Base-by-base conservation (phyloP, 2,329 filamentous ascomycete genomes). In the Hymenoscyphus occultus region DNA sequence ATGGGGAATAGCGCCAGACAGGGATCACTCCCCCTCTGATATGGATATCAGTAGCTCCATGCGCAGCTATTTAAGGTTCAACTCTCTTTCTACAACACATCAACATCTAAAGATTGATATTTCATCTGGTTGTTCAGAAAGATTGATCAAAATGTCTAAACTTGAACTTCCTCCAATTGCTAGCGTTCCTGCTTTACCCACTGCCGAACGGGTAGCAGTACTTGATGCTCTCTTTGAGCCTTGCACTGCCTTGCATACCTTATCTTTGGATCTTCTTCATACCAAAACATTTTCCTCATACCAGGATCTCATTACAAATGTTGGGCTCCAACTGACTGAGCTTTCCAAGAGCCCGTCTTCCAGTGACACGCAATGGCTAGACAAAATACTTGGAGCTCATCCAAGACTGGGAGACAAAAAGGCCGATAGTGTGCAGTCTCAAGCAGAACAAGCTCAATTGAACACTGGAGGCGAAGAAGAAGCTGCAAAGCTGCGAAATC, bases 171-270 rank as follows among this genome's bases (percentile, higher is more conserved):
- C 90, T 13, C 75, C 82, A 35, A 80, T 89, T 71, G 75, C 80
- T 57, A 78, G 79, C 14, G 79, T 96, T 48, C 79, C 82, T 32
- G 78, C 79, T 58, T 83, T 89, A 59, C 75, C 86, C 19, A 81
- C 85, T 39, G 72, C 80, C 35, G 79, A 83, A 22, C 83, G 90
- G 64, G 82, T 81, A 45, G 74, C 77, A 4, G 80, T 88, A 60
- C 84, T 97, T 59, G 91, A 96, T 78, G 82, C 88, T 3, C 87
- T 97, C 65, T 97, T 97, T 77, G 93, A 97, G 76, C 91, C 91
- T 16, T 93, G 89, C 62, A 80, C 84, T 0, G 85, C 88, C 60
- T 86, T 97, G 1, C 92, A 94, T 76, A 81, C 83, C 13, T 82
- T 95, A 14, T 85, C 90, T 16, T 76, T 91, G 5, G 90, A 90